phyloP scores from a whole-genome alignment of 495 filamentous ascomycete genomes.

The Penicillium daleae region DNA sequence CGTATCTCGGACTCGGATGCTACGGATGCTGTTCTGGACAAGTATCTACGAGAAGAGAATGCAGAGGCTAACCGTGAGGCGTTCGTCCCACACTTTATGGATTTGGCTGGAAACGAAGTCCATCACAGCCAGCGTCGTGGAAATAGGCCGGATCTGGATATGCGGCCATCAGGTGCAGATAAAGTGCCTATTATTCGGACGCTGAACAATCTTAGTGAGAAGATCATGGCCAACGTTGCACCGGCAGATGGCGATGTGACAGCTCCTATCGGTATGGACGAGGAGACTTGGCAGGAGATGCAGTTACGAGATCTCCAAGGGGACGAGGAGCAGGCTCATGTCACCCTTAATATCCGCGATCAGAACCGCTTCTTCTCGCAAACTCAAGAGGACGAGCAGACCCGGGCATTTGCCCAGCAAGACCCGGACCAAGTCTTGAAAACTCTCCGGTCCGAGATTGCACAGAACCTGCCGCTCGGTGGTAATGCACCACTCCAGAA shows the following conservation, averaged over 20 bases:
- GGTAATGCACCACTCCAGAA: slow-evolving; percentile 56
- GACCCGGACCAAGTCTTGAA: slow-evolving; percentile 68
- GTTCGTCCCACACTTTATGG: slow-evolving; percentile 83
- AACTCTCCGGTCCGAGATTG: slow-evolving; percentile 65
- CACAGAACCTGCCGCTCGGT: slow-evolving; percentile 50
- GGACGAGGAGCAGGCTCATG: slow-evolving; percentile 69
- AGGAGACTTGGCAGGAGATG: slow-evolving; percentile 73
- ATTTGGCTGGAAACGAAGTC: slow-evolving; percentile 91
- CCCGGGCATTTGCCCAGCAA: slow-evolving; percentile 62
- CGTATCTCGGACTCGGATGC: slow-evolving; percentile 74
- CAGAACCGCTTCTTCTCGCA: slow-evolving; percentile 79
- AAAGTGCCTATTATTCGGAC: slow-evolving; percentile 81
- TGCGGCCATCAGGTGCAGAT: slow-evolving; percentile 70
- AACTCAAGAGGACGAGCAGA: slow-evolving; percentile 59
- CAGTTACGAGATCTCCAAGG: slow-evolving; percentile 81
- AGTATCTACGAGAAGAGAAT: slow-evolving; percentile 74
- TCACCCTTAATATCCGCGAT: slow-evolving; percentile 85
- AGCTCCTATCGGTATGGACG: slow-evolving; percentile 68
- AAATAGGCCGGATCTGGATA: slow-evolving; percentile 83
- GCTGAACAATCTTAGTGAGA: slow-evolving; percentile 84
- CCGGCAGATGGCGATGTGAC: slow-evolving; percentile 72
- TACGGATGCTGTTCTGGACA: slow-evolving; percentile 76
- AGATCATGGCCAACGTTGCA: slow-evolving; percentile 83
- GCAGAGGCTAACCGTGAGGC: slow-evolving; percentile 55
- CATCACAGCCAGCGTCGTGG: slow-evolving; percentile 78